Evolutionary conservation across 495 filamentous ascomycete species (phyloP).

Genomic region (Trichoderma reesei): DNA sequence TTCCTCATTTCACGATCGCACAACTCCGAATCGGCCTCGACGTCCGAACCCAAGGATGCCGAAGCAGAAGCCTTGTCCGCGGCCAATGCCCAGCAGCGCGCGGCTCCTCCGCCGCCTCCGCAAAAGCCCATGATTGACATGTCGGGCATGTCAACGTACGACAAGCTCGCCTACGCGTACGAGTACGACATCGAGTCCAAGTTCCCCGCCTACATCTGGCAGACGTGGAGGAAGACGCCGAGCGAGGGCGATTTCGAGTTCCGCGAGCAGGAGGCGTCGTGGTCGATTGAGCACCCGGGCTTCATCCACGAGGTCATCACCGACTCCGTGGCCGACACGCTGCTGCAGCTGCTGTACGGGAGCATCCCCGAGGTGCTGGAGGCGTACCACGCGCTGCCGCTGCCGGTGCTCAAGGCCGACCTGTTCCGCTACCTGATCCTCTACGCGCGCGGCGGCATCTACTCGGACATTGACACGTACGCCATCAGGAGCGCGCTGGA

Average conservation of each 20-base stretch:
- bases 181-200: conserved; percentile 79
- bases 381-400: conserved; percentile 74
- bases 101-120: neutral
- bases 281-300: conserved; percentile 79
- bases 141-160: conserved; percentile 56
- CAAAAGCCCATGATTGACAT: conserved; percentile 43
- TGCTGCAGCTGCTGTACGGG: conserved; percentile 79
- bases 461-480: conserved; percentile 91
- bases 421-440: conserved; percentile 97
- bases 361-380: conserved; percentile 86
- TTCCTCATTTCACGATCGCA: conserved; percentile 61
- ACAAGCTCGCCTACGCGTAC: conserved; percentile 86
- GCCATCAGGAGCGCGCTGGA: conserved; percentile 73
- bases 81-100: conserved; percentile 10
- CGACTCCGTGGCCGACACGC: conserved; percentile 71
- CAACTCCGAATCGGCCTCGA: conserved; percentile 22
- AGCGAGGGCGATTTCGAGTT: conserved; percentile 71
- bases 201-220: conserved; percentile 98
- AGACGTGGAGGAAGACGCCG: conserved; percentile 94
- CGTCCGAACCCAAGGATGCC: neutral
- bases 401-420: conserved; percentile 89
- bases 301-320: conserved; percentile 96
- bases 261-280: conserved; percentile 75
- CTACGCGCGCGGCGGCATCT: conserved; percentile 87
- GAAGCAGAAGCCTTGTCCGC: conserved; percentile 22